phyloP scores from a whole-genome alignment of 1,284 basidiomycete species.

The Tylopilus sp. region DNA sequence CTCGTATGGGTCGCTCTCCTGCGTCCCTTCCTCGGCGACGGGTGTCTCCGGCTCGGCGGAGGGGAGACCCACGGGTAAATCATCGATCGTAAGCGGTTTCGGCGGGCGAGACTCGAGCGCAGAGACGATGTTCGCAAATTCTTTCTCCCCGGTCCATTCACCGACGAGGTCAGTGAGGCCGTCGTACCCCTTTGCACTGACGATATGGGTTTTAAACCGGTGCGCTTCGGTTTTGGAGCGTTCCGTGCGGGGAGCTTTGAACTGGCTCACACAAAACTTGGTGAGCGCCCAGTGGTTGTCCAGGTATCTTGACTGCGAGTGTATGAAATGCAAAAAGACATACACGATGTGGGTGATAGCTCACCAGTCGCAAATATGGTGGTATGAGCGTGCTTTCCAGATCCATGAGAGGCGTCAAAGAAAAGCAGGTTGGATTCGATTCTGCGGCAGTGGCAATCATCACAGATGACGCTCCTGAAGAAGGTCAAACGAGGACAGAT shows the following conservation, averaged over 20 bases:
- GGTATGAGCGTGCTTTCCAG: conserved; percentile 71
- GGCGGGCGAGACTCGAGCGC: conserved; percentile 47
- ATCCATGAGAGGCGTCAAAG: conserved; percentile 60
- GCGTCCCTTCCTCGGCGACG: neutral
- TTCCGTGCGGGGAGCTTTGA: conserved; percentile 57
- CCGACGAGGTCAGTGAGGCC: conserved; percentile 57
- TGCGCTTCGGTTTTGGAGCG: conserved; percentile 58
- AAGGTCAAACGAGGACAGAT: neutral
- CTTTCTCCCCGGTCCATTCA: conserved; percentile 56
- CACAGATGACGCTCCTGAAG: conserved; percentile 76
- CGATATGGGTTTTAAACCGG: conserved; percentile 49
- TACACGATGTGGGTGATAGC: conserved; percentile 24
- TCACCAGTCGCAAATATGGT: conserved; percentile 69
- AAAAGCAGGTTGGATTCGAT: conserved; percentile 87
- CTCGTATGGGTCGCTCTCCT: neutral
- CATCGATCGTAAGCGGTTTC: conserved; percentile 16
- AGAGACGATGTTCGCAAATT: conserved; percentile 52
- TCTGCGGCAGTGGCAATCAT: conserved; percentile 98
- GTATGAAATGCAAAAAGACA: conserved; percentile 2
- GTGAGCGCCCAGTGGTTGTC: conserved; percentile 80
- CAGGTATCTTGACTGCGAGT: conserved; percentile 55
- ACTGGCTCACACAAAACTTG: conserved; percentile 87
- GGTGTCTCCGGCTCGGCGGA: neutral
- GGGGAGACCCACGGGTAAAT: neutral
- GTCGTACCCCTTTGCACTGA: conserved; percentile 63